Evolutionary conservation across 176 grass and related monocot genomes (phyloP), one percentile per base, ranked within the genome.

Genomic region (Secale cereale): DNA sequence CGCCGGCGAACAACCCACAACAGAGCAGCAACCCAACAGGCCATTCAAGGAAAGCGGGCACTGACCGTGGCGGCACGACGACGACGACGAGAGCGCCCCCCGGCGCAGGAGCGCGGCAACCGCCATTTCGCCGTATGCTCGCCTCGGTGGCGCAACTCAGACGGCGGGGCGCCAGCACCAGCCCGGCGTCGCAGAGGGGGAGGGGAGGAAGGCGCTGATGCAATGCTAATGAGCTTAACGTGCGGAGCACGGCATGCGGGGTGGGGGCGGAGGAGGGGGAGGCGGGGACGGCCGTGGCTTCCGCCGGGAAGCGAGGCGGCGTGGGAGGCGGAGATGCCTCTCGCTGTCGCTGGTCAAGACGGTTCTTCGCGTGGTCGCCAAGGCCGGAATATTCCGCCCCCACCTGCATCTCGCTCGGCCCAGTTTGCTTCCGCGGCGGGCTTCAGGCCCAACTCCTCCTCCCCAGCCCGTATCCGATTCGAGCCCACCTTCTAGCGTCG

Each of bases 81-180:
- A 77, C 5, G 62, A 81, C 30, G 62, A 22, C 8, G 59, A 66
- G 46, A 84, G 68, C 36, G 26, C 81, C 70, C 61, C 63, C 68
- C 77, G 70, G 39, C 76, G 70, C 85, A 91, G 77, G 19, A 90
- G 76, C 26, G 77, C 77, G 31, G 85, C 81, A 14, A 77, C 81
- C 70, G 70, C 85, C 89, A 91, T 87, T 77, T 2, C 15, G 23
- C 72, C 40, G 14, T n/a, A 35, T 8, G 1, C 54, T 35, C 66
- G 13, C 83, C 11, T 73, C 40, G 65, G 32, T 37, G 74, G 11
- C 66, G 28, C 77, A 26, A 79, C 20, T 59, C 79, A 76, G 70
- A 29, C 41, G 22, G 4, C 43, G 2, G 41, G 40, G 41, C 27
- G 14, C 64, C 63, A 39, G 7, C 6, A 39, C 30, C 13, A 19